Base-by-base conservation (phyloP, 352 stramenopile genomes). In the Phytophthora chlamydospora region DNA sequence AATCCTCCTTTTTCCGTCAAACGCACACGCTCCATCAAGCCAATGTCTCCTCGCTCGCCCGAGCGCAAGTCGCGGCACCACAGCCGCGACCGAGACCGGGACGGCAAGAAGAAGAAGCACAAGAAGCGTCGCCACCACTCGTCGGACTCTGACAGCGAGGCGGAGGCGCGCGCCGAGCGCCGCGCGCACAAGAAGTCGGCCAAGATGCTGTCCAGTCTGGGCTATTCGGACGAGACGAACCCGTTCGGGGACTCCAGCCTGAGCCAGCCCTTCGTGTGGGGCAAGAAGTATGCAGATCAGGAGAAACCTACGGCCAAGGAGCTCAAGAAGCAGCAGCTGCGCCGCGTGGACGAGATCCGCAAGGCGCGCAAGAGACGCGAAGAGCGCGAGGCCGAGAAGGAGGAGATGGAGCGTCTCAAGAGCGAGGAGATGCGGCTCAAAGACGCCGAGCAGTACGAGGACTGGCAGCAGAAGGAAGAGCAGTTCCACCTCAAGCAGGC, bases 151-250 rank as follows among this genome's bases (percentile, higher is more conserved):
- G 64, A 71, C 35, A 78, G 67, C 44, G 73, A 75, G 0, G 53
- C 77, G 0, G 78, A 83, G 33, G 75, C 76, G 47, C 87, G 83
- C 32, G 40, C 38, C 7, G 68, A 76, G 67, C 83, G 80, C 41
- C 86, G 80, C 43, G 74, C 83, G 62, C 77, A 75, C 53, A 90
- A 90, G 65, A 82, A 88, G 42, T 76, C 85, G 5, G 73, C 83
- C 39, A 94, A 94, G 50, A 71, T 96, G 62, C 73, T 94, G 24
- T 73, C 83, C 36, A 74, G 71, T 29, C 84, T 99, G 66, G 96
- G 97, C 34, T 99, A 99, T 76, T 98, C 96, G n/a, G 97, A 98
- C 72, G 97, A 99, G 16, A 90, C 97, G 39, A 99, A 99, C 75
- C 97, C 97, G 42, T 99, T 99, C 56, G 95, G 97, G 17, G 97